Evolutionary conservation across 2,329 filamentous ascomycete genomes (phyloP).

Genomic region (Diaporthe sp.): DNA sequence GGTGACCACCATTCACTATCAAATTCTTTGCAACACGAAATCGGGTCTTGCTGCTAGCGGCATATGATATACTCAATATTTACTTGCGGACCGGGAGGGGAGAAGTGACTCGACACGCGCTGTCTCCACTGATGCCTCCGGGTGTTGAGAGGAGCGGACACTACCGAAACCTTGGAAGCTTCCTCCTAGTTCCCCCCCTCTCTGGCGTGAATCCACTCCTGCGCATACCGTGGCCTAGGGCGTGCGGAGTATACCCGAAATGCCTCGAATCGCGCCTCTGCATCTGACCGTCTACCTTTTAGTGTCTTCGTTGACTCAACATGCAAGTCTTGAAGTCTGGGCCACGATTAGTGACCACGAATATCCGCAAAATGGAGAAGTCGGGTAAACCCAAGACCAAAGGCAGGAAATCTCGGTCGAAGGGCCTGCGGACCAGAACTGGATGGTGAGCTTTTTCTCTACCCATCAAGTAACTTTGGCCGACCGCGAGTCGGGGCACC

Average conservation of each 20-base stretch:
- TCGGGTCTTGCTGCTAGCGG: neutral
- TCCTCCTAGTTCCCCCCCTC: neutral
- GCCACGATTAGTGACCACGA: neutral
- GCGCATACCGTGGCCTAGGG: neutral
- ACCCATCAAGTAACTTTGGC: neutral
- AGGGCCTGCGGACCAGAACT: conserved; percentile 55
- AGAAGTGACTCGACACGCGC: neutral
- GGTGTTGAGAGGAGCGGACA: neutral
- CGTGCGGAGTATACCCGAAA: neutral
- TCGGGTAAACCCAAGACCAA: neutral
- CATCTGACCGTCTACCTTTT: neutral
- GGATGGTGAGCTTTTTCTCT: conserved; percentile 45
- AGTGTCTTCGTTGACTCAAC: neutral
- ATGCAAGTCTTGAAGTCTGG: neutral
- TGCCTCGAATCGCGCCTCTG: conserved; percentile 7
- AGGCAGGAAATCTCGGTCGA: conserved; percentile 50
- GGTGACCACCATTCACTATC: neutral
- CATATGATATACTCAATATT: neutral
- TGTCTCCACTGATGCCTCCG: conserved; percentile 2
- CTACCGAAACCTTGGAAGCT: neutral
- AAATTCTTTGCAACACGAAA: neutral
- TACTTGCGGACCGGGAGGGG: neutral
- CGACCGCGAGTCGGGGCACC: neutral
- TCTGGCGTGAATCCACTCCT: neutral
- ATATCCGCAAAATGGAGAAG: conserved; percentile 5